Base-by-base conservation (phyloP, 2,329 filamentous ascomycete species). In the Xylaria sp. region DNA sequence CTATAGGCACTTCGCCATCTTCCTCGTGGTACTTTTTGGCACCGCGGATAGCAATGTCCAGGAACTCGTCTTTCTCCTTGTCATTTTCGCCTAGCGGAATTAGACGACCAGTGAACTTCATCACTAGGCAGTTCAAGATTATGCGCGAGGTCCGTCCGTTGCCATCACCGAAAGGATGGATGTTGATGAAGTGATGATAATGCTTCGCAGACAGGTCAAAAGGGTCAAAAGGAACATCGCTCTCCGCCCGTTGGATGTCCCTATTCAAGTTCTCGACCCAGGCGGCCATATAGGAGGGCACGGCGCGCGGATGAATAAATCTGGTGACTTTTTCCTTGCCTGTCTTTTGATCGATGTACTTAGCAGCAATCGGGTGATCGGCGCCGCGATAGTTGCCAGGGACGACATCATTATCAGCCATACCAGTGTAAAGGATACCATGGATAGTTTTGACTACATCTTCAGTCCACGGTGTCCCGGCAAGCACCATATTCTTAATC, bases 111-210 rank as follows among this genome's bases (percentile, higher is more conserved):
- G 67, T 67, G 55, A 78, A 80, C 0, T 77, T 78, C 0, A 79
- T 63, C 0, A 81, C 62, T 0, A 83, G 73, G 0, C 73, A 74
- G 18, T 82, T 82, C 0, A 82, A 72, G 1, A 83, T 73, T 12
- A 83, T 72, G 0, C 79, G 74, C 43, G 79, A 81, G 68, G 77
- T 75, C 1, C 80, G 67, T 0, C 80, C 80, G 32, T 83, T 83
- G 0, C 80, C 80, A 30, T 82, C 80, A 12, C 74, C 72, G 28
- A 83, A 83, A 0, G 79, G 81, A 10, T 83, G 79, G 1, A 82
- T 81, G 7, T 74, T 73, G 12, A 81, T 76, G 34, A 82, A 79
- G 2, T 70, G 55, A 15, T 80, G 71, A 30, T 72, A 76, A 34
- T 77, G 76, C 30, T 74, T 73, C 15, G 73, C 73, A 18, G 75